Percentiles rank a stretch among this genome's conserved stretches.
Conservation (phyloP, 2,329 filamentous ascomycete species). For the Pestalotiopsis sp. region DNA sequence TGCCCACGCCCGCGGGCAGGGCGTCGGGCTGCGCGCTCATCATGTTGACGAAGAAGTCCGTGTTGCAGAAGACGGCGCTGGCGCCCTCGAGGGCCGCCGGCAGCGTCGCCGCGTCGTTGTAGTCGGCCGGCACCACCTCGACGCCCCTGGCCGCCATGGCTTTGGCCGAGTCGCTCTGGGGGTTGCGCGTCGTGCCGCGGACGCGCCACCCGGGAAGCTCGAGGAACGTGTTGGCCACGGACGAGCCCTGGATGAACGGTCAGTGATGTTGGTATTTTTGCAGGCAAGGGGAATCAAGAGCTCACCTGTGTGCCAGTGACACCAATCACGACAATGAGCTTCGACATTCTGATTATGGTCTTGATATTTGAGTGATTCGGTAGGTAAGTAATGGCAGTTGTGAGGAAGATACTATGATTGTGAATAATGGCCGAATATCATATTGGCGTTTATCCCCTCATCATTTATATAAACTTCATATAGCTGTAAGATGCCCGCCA, state of each 20-base stretch:
- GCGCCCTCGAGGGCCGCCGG: constrained; percentile 15
- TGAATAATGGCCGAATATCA: not conserved
- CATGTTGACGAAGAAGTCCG: constrained; percentile 19
- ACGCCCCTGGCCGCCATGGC: constrained; percentile 12
- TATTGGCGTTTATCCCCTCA: no score
- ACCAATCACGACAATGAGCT: not conserved
- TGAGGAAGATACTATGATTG: not conserved
- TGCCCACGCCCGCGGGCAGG: not conserved
- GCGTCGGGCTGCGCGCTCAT: not conserved
- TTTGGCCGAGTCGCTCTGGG: not conserved
- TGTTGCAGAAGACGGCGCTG: constrained; percentile 18
- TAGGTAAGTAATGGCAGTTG: not conserved
- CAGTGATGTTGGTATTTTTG: not conserved
- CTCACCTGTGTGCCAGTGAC: constrained; percentile 6
- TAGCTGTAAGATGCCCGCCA: not conserved
- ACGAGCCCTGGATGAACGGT: constrained; percentile 1
- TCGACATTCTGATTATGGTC: not conserved
- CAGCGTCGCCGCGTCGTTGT: constrained; percentile 15
- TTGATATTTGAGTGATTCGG: not conserved
- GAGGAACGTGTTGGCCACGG: constrained; percentile 8
- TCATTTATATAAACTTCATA: not conserved
- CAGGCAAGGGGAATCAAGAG: no score
- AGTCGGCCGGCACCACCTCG: constrained; percentile 15
- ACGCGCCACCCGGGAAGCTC: constrained; percentile 5
- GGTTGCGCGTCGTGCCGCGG: constrained; percentile 8